A percentile compares a stretch with the other conserved stretches of the same genome.
Conservation (phyloP, 176 grass and related monocot species). For the Aegilops sharonensis region DNA sequence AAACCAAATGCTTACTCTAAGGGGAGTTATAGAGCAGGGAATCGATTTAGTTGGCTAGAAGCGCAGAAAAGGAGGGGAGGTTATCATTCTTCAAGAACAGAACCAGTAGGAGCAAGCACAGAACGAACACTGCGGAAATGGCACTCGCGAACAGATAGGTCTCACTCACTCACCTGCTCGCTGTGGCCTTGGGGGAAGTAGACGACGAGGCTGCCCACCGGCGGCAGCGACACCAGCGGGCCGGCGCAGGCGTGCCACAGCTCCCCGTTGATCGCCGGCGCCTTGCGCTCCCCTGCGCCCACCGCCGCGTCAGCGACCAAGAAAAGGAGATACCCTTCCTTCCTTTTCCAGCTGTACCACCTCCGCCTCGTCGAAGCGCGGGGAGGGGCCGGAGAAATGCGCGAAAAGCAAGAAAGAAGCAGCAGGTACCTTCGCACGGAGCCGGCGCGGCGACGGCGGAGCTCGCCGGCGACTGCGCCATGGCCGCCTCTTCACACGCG, state of each 20-base stretch:
- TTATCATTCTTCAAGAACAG: background rate
- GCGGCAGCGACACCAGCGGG: constrained; percentile 83
- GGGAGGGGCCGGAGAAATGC: background rate
- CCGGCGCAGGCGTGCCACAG: constrained; percentile 98
- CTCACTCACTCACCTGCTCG: constrained; percentile 74
- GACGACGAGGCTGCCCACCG: constrained; percentile 97
- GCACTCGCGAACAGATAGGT: background rate
- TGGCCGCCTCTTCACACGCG: constrained; percentile 8
- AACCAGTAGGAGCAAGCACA: background rate
- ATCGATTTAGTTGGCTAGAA: background rate
- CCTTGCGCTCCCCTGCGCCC: constrained; percentile 70
- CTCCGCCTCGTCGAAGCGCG: background rate
- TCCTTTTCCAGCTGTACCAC: background rate
- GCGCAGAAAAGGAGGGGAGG: background rate
- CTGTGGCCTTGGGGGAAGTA: constrained; percentile 99
- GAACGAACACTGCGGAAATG: background rate
- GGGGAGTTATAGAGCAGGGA: background rate
- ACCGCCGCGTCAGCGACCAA: constrained; percentile 21
- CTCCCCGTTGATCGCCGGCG: constrained; percentile 80
- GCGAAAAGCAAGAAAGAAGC: background rate
- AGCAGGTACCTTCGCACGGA: constrained; percentile 39
- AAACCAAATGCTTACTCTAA: background rate
- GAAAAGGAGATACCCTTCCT: background rate
- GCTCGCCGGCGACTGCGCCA: constrained; percentile 43
- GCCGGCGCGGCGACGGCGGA: constrained; percentile 16